Conservation (phyloP, 2,329 filamentous ascomycete genomes). For the Tolypocladium ovalisporum region DNA sequence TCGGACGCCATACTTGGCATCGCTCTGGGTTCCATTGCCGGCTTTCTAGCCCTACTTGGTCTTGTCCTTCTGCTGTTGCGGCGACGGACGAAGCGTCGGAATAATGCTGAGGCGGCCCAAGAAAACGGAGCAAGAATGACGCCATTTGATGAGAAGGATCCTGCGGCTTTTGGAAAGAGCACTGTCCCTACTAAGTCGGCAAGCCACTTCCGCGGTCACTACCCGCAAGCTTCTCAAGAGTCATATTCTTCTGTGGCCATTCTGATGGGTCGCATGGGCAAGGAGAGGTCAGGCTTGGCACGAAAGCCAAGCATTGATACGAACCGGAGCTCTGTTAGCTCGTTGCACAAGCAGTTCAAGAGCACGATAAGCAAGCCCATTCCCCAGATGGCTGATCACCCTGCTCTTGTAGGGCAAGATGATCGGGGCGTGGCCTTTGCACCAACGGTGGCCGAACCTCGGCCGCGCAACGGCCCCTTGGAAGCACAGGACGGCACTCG, state of each 20-base stretch:
- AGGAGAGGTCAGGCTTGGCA: slow-evolving; percentile 32
- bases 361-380: slow-evolving; percentile 51
- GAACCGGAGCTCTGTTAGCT: slow-evolving; percentile 34
- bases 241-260: slow-evolving; percentile 57
- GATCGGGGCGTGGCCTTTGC: slow-evolving; percentile 30
- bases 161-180: slow-evolving; percentile 34
- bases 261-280: slow-evolving; percentile 49
- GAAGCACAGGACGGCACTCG: slow-evolving; percentile 33
- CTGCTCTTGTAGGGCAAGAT: slow-evolving; percentile 24
- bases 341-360: slow-evolving; percentile 53
- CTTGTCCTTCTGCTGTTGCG: slow-evolving; percentile 53
- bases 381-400: slow-evolving; percentile 28
- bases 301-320: slow-evolving; percentile 48
- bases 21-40: slow-evolving; percentile 71
- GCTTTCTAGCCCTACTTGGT: slow-evolving; percentile 59
- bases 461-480: slow-evolving; percentile 19
- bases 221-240: slow-evolving; percentile 38
- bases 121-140: slow-evolving; percentile 29
- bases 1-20: slow-evolving; percentile 61
- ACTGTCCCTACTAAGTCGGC: slow-evolving; percentile 22
- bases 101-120: slow-evolving; percentile 36
- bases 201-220: slow-evolving; percentile 38
- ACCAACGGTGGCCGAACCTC: slow-evolving; percentile 21
- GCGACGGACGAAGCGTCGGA: slow-evolving; percentile 41
- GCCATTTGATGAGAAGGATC: slow-evolving; percentile 47